A percentile compares a stretch with the other conserved stretches of the same genome.
Conservation (phyloP, 148 eudicot species). For the Drosera capensis region DNA sequence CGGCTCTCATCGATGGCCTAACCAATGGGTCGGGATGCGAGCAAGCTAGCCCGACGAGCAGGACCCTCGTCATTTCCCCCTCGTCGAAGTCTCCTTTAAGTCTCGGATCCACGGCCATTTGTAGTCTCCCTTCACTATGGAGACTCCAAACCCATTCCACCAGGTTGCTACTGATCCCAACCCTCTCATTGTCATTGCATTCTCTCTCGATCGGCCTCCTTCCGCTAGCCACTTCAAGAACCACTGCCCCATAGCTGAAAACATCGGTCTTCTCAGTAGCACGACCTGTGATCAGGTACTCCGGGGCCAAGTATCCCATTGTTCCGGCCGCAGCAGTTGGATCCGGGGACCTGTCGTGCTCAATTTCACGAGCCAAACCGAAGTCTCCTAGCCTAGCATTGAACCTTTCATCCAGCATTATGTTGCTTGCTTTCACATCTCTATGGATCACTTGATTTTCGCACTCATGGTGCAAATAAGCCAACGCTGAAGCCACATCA, state of each 20-base stretch:
- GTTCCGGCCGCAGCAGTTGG: constrained; percentile 73
- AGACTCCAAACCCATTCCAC: constrained; percentile 82
- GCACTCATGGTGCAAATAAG: constrained; percentile 74
- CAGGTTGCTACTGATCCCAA: constrained; percentile 23
- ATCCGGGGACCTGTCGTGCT: constrained; percentile 67
- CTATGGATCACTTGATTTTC: constrained; percentile 69
- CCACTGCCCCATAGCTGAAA: constrained; percentile 68
- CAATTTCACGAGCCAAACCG: constrained; percentile 55
- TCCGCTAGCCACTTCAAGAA: constrained; percentile 62
- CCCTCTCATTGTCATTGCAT: not conserved
- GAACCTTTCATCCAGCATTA: constrained; percentile 65
- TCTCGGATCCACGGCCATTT: constrained; percentile 32
- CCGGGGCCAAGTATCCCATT: constrained; percentile 84
- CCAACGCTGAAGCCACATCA: constrained; percentile 68
- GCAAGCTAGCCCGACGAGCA: constrained; percentile 58
- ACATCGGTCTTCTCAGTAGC: constrained; percentile 66
- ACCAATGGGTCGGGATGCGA: constrained; percentile 55
- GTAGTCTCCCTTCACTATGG: constrained; percentile 43
- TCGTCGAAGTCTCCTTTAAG: constrained; percentile 42
- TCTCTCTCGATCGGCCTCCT: constrained; percentile 65
- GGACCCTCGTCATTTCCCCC: constrained; percentile 44
- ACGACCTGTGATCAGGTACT: constrained; percentile 49
- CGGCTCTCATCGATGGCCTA: constrained; percentile 49
- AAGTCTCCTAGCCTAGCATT: constrained; percentile 64
- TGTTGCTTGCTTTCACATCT: constrained; percentile 61